A percentile compares a stretch with the other conserved stretches of the same genome.
phyloP scores from a whole-genome alignment of 2,329 filamentous ascomycete species.

The Diplodia intermedia region DNA sequence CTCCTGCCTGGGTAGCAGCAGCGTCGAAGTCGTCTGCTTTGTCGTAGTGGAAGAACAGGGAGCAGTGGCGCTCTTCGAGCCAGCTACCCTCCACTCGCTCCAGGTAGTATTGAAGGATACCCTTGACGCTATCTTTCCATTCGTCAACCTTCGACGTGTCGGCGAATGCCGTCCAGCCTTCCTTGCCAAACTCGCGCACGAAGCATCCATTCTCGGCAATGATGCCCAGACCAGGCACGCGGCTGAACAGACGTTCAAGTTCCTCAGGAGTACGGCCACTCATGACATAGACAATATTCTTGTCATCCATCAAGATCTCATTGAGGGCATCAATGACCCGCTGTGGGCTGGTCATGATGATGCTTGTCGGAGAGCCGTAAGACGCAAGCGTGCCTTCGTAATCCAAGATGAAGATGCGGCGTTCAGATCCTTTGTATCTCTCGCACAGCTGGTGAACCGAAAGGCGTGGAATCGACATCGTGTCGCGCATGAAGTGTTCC shows the following conservation, averaged over 20 bases:
- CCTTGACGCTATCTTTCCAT: slow-evolving; percentile 85
- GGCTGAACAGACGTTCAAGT: slow-evolving; percentile 82
- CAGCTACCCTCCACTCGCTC: slow-evolving; percentile 87
- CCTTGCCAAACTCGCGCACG: slow-evolving; percentile 70
- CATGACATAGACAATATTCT: slow-evolving; percentile 93
- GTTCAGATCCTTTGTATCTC: slow-evolving; percentile 70
- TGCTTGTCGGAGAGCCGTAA: slow-evolving; percentile 82
- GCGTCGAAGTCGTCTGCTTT: slow-evolving; percentile 77
- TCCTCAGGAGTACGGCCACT: slow-evolving; percentile 87
- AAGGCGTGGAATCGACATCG: slow-evolving; percentile 84
- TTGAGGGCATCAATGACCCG: slow-evolving; percentile 83
- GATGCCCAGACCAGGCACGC: slow-evolving; percentile 81
- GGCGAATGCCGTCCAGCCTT: slow-evolving; percentile 79
- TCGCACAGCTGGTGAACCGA: slow-evolving; percentile 70
- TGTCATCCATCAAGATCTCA: slow-evolving; percentile 78
- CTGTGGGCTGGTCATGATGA: slow-evolving; percentile 85
- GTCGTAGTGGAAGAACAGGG: slow-evolving; percentile 88
- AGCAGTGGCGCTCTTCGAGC: slow-evolving; percentile 91
- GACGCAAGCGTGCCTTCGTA: slow-evolving; percentile 92
- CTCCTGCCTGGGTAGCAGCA: slow-evolving; percentile 80
- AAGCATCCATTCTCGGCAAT: slow-evolving; percentile 97
- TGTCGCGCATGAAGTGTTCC: slow-evolving; percentile 84
- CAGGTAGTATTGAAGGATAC: slow-evolving; percentile 86
- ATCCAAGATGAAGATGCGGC: slow-evolving; percentile 86
- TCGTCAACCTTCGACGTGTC: slow-evolving; percentile 71